Evolutionary conservation across 2,329 filamentous ascomycete species (phyloP), one percentile per base, ranked within the genome.

Genomic region (Penicillium brasilianum): DNA sequence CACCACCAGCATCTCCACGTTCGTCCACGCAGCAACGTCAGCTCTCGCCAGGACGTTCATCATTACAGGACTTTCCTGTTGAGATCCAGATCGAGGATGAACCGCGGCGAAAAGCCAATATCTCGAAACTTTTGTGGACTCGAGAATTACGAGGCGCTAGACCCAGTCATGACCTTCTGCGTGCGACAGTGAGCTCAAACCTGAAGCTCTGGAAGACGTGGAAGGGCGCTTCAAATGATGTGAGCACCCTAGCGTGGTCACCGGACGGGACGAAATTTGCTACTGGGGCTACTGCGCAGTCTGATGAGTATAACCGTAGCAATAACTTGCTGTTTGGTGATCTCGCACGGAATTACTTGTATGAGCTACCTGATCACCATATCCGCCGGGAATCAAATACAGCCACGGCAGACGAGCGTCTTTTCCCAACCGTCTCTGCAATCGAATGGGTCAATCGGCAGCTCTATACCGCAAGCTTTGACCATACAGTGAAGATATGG

Each of bases 221-320:
- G 78, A 85, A 82, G 62, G 84, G 85, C 1, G 84, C 85, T 0
- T 88, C 85, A 0, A 82, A 83, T 25, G 87, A 88, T 69, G 80
- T 88, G 1, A 78, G 83, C 36, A 79, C 80, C 10, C 72, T 87
- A 3, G 81, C 84, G 14, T 89, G 86, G 86, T 81, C 83, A 2
- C 78, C 81, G 2, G 78, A 85, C 69, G 83, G 85, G 2, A 78
- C 78, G 2, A 75, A 67, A 3, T 88, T 88, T 66, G 85, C 83
- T 30, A 84, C 82, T 10, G 86, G 85, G 1, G 83, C 85, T 4
- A 82, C 85, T 6, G 82, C 85, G 32, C 81, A 85, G 5, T 81
- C 81, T 3, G 85, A 88, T 64, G 71, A 77, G 43, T 88, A 88
- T 68, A 88, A 88, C 60, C 76, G 83, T 41, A 76, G 79, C 0